These are phyloP conservation scores for Coprinellus micaceus DNA, from an alignment of 768 basidiomycete species.

Conservation along the genomic window DNA sequence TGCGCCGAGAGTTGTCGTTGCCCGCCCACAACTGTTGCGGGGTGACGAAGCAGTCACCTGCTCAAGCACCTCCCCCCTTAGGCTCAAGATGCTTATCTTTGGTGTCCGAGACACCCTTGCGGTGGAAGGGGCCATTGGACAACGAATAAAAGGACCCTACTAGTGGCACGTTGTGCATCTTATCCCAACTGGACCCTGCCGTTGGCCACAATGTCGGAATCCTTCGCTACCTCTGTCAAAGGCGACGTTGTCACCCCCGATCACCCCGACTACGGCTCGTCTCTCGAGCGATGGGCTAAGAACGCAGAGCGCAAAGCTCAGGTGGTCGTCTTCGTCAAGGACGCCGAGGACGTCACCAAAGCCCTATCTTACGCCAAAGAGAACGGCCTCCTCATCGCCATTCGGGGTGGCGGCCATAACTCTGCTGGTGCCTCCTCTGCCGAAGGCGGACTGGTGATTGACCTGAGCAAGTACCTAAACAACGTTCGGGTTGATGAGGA, in stretches of 20 bases:
- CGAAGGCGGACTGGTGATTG: conserved; percentile 46
- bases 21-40: no score
- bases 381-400: conserved; percentile 34
- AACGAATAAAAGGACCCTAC: no score
- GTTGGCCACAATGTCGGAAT: no score
- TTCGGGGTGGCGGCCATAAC: conserved; percentile 47
- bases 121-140: no score
- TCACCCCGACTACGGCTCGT: conserved; percentile 30
- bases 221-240: conserved; percentile 20
- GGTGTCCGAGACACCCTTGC: no score
- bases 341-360: conserved; percentile 33
- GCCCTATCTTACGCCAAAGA: conserved; percentile 33
- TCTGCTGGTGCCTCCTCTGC: conserved; percentile 38
- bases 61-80: no score
- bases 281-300: conserved; percentile 43
- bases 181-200: no score
- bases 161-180: no score
- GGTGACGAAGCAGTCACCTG: no score
- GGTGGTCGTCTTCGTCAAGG: conserved; percentile 40
- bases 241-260: conserved; percentile 40
- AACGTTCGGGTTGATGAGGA: conserved; percentile 34
- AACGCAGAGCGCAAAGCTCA: conserved; percentile 37
- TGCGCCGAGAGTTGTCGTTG: no score
- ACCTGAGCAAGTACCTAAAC: conserved; percentile 40
- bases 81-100: no score